Conservation (phyloP, 345 rosid species). For the Eucalyptus curtisii region DNA sequence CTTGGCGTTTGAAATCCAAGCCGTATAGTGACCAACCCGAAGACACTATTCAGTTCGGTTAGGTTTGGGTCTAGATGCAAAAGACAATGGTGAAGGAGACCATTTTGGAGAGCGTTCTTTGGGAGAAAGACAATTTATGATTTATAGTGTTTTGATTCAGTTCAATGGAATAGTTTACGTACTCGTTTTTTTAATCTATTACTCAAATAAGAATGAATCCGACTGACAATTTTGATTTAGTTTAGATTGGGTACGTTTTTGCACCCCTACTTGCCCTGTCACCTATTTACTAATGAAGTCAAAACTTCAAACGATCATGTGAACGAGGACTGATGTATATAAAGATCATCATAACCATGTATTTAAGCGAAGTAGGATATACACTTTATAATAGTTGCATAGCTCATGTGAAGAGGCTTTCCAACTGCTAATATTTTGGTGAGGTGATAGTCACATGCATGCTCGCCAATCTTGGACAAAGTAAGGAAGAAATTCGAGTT, state of each 20-base stretch:
- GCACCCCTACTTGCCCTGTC: neutral
- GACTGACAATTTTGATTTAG: neutral
- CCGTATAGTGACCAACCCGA: fast-evolving
- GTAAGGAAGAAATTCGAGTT: neutral
- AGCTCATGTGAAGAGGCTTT: neutral
- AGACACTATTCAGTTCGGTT: neutral
- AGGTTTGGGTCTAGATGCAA: fast-evolving
- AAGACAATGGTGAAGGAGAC: neutral
- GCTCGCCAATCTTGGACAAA: neutral
- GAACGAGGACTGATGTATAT: neutral
- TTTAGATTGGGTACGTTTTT: neutral
- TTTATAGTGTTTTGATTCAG: neutral
- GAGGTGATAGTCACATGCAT: neutral
- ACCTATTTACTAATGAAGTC: neutral
- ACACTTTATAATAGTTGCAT: neutral
- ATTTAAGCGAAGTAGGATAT: neutral
- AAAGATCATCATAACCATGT: neutral
- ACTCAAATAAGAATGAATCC: neutral
- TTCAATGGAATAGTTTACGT: neutral
- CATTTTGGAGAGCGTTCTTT: fast-evolving
- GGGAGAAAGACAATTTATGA: neutral
- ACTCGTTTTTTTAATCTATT: neutral
- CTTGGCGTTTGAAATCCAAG: neutral
- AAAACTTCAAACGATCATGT: too few species aligned
- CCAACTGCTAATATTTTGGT: neutral